Evolutionary conservation across 2,329 filamentous ascomycete species (phyloP).

Genomic region (Arthrocladium fulminans): DNA sequence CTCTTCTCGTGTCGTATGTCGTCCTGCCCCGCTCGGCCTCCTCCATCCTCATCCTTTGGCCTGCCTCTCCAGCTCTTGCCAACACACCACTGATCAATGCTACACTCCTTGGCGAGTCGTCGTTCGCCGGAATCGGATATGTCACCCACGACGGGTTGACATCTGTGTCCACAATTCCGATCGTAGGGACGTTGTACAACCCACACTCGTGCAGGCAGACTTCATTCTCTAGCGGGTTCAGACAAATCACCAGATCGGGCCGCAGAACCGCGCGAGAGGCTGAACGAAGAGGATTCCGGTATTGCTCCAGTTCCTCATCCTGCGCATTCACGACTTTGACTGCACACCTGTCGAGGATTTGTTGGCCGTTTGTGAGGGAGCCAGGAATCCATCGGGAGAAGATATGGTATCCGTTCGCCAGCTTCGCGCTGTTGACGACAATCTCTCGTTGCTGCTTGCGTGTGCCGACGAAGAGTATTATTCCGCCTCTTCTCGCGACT

Average conservation of each 20-base stretch:
- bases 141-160: slow-evolving; percentile 88
- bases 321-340: slow-evolving; percentile 68
- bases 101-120: slow-evolving; percentile 81
- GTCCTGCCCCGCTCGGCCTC: slow-evolving; percentile 54
- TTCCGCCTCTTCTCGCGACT: slow-evolving; percentile 69
- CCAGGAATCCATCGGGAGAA: slow-evolving; percentile 92
- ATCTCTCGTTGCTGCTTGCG: slow-evolving; percentile 69
- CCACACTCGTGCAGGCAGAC: slow-evolving; percentile 86
- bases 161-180: slow-evolving; percentile 91
- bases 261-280: slow-evolving; percentile 57
- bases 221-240: slow-evolving; percentile 91
- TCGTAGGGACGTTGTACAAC: slow-evolving; percentile 78
- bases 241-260: slow-evolving; percentile 82
- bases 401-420: slow-evolving; percentile 73
- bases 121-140: slow-evolving; percentile 92
- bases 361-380: slow-evolving; percentile 82
- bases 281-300: slow-evolving; percentile 50
- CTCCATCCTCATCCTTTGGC: slow-evolving; percentile 57
- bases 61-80: slow-evolving; percentile 71
- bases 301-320: slow-evolving; percentile 57
- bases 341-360: slow-evolving; percentile 64
- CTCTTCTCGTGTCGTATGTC: slow-evolving; percentile 41
- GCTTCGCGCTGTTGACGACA: slow-evolving; percentile 69
- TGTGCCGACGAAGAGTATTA: slow-evolving; percentile 87
- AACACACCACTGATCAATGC: slow-evolving; percentile 77